phyloP scores from a whole-genome alignment of 73 alveolate genomes.

The Chromera velia region DNA sequence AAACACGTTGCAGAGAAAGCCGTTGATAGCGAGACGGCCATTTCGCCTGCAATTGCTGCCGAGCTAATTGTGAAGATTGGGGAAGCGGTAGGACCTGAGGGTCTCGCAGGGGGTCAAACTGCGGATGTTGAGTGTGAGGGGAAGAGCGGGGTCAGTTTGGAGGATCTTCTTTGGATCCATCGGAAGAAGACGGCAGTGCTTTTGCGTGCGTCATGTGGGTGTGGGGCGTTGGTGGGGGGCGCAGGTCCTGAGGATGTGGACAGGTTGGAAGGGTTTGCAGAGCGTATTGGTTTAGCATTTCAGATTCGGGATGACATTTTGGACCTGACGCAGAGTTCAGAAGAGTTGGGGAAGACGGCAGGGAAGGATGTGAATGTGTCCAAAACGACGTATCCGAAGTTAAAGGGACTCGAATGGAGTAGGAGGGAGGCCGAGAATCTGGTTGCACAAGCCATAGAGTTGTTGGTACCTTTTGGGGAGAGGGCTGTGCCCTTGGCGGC shows the following conservation, averaged over 20 bases:
- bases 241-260: neutral
- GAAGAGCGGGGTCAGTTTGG: neutral
- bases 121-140: neutral
- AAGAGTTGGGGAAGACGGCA: slow-evolving; percentile 1
- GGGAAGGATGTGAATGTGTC: neutral
- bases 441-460: neutral
- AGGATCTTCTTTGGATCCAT: slow-evolving; percentile 2
- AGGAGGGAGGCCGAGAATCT: neutral
- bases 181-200: neutral
- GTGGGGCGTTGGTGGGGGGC: neutral
- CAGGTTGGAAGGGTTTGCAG: neutral
- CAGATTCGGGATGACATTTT: neutral
- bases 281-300: neutral
- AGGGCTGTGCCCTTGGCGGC: neutral
- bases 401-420: neutral
- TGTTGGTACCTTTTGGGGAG: neutral
- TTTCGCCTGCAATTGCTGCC: neutral
- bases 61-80: neutral
- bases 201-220: neutral
- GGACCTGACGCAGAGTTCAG: neutral
- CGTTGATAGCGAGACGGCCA: neutral
- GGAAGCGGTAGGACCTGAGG: neutral
- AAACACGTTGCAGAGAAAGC: neutral
- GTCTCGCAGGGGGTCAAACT: neutral
- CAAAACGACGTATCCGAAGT: neutral